Conservation (phyloP, 495 filamentous ascomycete genomes). For the Podospora bellae-mahoneyi region DNA sequence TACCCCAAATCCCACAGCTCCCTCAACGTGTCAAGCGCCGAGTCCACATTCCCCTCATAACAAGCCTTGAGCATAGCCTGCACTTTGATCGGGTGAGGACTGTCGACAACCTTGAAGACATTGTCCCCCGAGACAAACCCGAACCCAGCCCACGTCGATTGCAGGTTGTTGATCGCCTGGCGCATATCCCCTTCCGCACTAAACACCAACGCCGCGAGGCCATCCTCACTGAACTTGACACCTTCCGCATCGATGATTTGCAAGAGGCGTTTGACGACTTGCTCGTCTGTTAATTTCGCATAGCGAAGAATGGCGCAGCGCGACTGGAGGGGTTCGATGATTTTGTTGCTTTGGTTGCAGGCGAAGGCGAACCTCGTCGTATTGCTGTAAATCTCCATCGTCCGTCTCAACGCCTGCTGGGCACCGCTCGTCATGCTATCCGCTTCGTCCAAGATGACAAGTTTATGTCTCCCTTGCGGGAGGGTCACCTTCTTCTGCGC, state of each 20-base stretch:
- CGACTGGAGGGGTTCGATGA: slow-evolving; percentile 96
- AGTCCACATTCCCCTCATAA: slow-evolving; percentile 84
- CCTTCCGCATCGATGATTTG: slow-evolving; percentile 90
- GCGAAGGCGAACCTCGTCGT: slow-evolving; percentile 98
- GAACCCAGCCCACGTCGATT: slow-evolving; percentile 92
- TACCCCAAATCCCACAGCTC: slow-evolving; percentile 95
- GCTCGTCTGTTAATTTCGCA: slow-evolving; percentile 83
- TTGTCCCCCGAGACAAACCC: slow-evolving; percentile 97
- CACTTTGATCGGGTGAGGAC: slow-evolving; percentile 94
- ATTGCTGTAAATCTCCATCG: slow-evolving; percentile 98
- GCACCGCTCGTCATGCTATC: slow-evolving; percentile 97
- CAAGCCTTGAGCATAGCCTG: slow-evolving; percentile 98
- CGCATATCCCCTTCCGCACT: slow-evolving; percentile 98
- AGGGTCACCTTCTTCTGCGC: slow-evolving; percentile 99
- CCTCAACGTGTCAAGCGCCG: slow-evolving; percentile 78
- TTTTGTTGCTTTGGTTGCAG: slow-evolving; percentile 98
- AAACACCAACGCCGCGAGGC: slow-evolving; percentile 91
- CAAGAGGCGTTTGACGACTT: slow-evolving; percentile 82
- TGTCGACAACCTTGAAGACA: slow-evolving; percentile 97
- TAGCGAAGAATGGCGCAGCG: slow-evolving; percentile 96
- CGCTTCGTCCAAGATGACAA: slow-evolving; percentile 97
- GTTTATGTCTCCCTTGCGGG: slow-evolving; percentile 84
- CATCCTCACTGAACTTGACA: slow-evolving; percentile 86
- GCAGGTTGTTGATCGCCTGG: slow-evolving; percentile 98
- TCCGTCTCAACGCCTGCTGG: slow-evolving; percentile 90